Conservation (phyloP, 2,329 filamentous ascomycete species). For the Aspergillus sergii region DNA sequence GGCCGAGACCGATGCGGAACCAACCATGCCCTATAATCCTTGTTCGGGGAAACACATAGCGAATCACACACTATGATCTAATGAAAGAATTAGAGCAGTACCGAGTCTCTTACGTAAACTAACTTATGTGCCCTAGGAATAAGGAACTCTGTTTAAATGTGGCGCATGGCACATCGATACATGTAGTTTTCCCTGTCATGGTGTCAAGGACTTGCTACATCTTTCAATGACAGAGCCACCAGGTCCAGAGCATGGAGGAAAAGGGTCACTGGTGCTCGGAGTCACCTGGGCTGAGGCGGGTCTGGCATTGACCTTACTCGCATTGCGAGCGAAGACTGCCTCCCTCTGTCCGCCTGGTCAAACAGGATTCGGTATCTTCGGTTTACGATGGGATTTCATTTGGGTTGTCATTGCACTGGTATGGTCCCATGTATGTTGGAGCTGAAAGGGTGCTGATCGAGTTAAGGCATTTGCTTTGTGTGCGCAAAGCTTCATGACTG, state of each 20-base stretch:
- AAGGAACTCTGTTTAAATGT: neutral
- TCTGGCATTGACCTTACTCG: conserved; percentile 18
- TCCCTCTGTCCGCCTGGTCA: conserved; percentile 15
- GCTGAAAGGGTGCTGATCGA: neutral
- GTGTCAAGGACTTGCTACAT: neutral
- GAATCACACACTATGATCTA: neutral
- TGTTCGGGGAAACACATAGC: neutral
- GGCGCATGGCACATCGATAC: neutral
- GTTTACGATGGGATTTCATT: conserved; percentile 25
- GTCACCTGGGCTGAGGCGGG: conserved; percentile 23
- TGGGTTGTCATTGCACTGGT: conserved; percentile 23
- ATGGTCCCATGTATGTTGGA: neutral
- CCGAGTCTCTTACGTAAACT: neutral
- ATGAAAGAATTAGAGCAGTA: neutral
- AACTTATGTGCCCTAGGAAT: neutral
- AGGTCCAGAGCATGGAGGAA: conserved; percentile 1
- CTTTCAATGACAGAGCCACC: neutral
- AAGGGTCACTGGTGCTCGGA: conserved; percentile 20
- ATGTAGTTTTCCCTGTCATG: neutral
- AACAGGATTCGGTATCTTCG: conserved; percentile 13
- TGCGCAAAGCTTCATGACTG: conserved; percentile 18
- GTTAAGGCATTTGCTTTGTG: conserved; percentile 8
- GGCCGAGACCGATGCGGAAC: neutral
- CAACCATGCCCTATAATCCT: neutral
- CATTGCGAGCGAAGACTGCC: conserved; percentile 20